Base-by-base conservation (phyloP, 2,329 filamentous ascomycete species). In the Purpureocillium takamizusanense region DNA sequence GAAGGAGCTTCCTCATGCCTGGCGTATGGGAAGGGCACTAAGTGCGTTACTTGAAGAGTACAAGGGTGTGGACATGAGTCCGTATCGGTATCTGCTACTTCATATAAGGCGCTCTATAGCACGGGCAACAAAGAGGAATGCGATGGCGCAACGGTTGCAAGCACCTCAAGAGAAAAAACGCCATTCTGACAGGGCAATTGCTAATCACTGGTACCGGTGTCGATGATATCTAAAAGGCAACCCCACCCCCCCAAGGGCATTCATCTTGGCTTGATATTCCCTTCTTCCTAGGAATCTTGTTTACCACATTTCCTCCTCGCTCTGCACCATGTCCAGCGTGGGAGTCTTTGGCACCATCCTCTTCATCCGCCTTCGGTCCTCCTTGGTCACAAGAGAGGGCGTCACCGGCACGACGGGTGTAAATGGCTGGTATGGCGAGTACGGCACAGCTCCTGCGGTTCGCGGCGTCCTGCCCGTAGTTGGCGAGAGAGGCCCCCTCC, bases 401-500 rank as follows among this genome's bases (percentile, higher is more conserved):
- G 85, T 88, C 35, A 89, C 76, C 1, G 85, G 85, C 36, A 87
- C 72, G 35, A 85, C 68, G 1, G 84, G 83, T 7, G 81, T 83
- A 54, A 81, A 85, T 1, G 85, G 85, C 65, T 89, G 85, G 49
- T 89, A 90, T 0, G 85, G 83, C 39, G 76, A 78, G 58, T 89
- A 89, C 2, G 84, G 84, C 16, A 80, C 73, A 1, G 76, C 70
- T 16, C 67, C 69, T 4, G 74, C 76, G 2, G 72, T 78, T 55
- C 66, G 74, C 0, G 83, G 84, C 3, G 78, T 82, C 33, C 72
- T 74, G 17, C 76, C 66, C 1, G 72, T 75, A 1, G 60, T 61
- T 3, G 79, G 78, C 3, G 75, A 76, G 40, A 75, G 51, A 2
- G 74, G 72, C 1, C 60, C 63, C 16, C 61, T 64, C 25, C 78